Evolutionary conservation across 768 basidiomycete species (phyloP), one percentile per base, ranked within the genome.

Genomic region (Termitomyces sp.): DNA sequence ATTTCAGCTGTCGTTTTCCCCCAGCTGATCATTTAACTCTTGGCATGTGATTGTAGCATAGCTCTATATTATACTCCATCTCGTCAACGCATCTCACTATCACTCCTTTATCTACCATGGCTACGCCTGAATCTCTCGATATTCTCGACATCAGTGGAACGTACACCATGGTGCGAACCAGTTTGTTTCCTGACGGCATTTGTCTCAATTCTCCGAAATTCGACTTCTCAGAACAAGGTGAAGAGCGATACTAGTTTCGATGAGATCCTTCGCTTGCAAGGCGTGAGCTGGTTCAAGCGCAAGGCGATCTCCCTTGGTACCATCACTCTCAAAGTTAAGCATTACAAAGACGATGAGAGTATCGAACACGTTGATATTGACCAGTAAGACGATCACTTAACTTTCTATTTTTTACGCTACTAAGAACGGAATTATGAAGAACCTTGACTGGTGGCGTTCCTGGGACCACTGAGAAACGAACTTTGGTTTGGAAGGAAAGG

Each of bases 211-310:
- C 24, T 48, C 11, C 45, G 1, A 53, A 48, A 39, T 34, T 47
- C 27, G 18, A 27, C 36, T 46, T 4, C 9, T 36, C 59, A 91
- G 90, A 90, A 88, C 76, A 91, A 87, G 71, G 46, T 74, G 1
- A 77, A 90, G 55, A 87, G 85, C 42, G 88, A 86, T 63, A 65
- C 67, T 34, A 61, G 63, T 33, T 77, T 78, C 5, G 89, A 91
- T 54, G 76, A 76, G 30, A 85, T 93, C 61, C 82, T 93, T 44
- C 68, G 70, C 34, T 75, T 87, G 3, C 91, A 92, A 68, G 91
- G 91, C 52, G 78, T 93, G 34, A 69, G 85, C 36, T 93, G 90
- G 90, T 59, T 85, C 48, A 87, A 76, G 63, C 83, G 91, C 63
- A 84, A 79, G 58, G 79, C 80, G 27, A 91, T 93, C 65, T 57